Percentiles rank a stretch among this genome's conserved stretches.
Conservation (phyloP, 2,329 filamentous ascomycete genomes). For the Xylaria arbuscula region DNA sequence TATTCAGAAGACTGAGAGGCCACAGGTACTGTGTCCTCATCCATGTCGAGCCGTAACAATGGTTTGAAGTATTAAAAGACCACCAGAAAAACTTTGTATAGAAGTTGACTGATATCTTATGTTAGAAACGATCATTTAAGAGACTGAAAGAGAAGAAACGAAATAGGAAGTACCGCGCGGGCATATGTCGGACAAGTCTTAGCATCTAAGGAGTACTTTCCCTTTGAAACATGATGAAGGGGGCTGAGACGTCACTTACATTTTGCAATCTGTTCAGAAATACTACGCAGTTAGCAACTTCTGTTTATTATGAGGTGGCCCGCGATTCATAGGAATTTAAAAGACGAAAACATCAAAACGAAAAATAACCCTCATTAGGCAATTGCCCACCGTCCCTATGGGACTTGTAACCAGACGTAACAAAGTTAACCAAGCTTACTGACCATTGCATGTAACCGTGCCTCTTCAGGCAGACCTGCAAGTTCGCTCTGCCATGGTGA, state of each 20-base stretch:
- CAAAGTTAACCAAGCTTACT: not conserved
- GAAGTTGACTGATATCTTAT: no score
- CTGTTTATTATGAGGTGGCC: no score
- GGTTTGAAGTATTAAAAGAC: not conserved
- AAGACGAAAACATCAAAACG: no score
- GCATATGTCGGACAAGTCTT: no score
- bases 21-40: no score
- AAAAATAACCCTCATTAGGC: not conserved
- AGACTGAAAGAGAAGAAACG: no score
- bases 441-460: not conserved
- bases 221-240: not conserved
- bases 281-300: not conserved
- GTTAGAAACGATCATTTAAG: not conserved
- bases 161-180: no score
- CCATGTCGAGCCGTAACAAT: not conserved
- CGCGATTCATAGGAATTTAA: no score
- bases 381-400: not conserved
- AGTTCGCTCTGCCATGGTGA: not conserved
- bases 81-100: not conserved
- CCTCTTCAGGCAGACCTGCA: not conserved
- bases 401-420: not conserved
- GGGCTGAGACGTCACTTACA: not conserved
- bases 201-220: no score
- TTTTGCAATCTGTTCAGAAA: not conserved
- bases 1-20: not conserved